Base-by-base conservation (phyloP, 2,329 filamentous ascomycete species). In the Paecilomyces variotii region DNA sequence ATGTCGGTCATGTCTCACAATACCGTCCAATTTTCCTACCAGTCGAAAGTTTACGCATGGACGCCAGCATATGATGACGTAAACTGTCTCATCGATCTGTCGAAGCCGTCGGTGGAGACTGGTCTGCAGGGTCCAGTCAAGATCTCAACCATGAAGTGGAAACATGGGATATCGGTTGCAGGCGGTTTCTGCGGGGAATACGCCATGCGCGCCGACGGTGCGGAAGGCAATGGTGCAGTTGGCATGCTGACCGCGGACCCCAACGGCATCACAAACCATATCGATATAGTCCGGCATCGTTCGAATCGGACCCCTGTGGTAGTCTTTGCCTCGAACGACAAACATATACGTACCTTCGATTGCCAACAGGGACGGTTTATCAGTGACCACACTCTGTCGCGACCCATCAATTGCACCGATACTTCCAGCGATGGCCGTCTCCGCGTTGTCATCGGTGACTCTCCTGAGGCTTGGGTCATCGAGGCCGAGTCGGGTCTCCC, bases 181-280 rank as follows among this genome's bases (percentile, higher is more conserved):
- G 83, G 83, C 11, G 81, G 82, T 5, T 84, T 85, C 63, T 71
- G 75, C 25, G 83, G 83, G 25, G 81, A 85, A 67, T 86, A 84
- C 64, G 79, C 80, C 25, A 67, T 84, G 30, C 76, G 76, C 12
- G 68, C 72, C 1, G 73, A 74, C 9, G 66, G 68, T 11, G 70
- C 68, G 14, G 71, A 70, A 54, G 67, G 61, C 26, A 68, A 68
- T 6, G 74, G 71, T 0, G 72, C 79, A 57, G 39, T 45, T 19
- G 81, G 82, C 51, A 74, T 75, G 57, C 78, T 83, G 39, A 80
- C 79, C 7, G 74, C 77, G 56, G 75, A 79, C 14, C 73, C 75
- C 61, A 79, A 81, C 49, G 80, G 78, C 35, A 84, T 85, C 61
- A 83, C 82, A 19, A 85, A 84, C 60, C 82, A 85, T 64, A 76